phyloP scores from a whole-genome alignment of 306 rosid species.

The Herpetospermum pedunculosum region DNA sequence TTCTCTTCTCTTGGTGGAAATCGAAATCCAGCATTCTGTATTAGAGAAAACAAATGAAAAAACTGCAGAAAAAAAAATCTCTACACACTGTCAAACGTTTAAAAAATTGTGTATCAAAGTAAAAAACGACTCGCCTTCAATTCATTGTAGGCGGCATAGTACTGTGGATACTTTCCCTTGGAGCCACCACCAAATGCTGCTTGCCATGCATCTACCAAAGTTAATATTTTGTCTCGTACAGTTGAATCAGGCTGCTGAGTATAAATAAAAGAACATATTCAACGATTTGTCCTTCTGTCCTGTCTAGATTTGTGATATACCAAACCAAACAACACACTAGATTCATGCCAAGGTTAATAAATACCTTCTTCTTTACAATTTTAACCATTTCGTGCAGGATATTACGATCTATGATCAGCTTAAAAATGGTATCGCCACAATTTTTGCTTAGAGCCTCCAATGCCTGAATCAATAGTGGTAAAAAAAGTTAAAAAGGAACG shows the following conservation, averaged over 20 bases:
- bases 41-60: neutral
- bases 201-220: slow-evolving; percentile 88
- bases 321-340: neutral
- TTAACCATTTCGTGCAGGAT: slow-evolving; percentile 87
- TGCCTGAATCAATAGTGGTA: slow-evolving; percentile 34
- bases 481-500: neutral
- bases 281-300: neutral
- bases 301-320: neutral
- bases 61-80: neutral
- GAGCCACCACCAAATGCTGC: slow-evolving; percentile 84
- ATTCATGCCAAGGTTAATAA: neutral
- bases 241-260: slow-evolving; percentile 70
- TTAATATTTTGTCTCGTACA: slow-evolving; percentile 82
- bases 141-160: slow-evolving; percentile 72
- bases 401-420: slow-evolving; percentile 69
- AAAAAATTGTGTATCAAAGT: neutral
- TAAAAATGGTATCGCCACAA: slow-evolving; percentile 72
- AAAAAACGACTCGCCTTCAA: slow-evolving; percentile 38
- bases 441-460: slow-evolving; percentile 88
- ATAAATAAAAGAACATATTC: neutral
- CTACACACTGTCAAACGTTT: neutral
- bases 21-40: slow-evolving; percentile 77
- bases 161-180: slow-evolving; percentile 68
- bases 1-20: slow-evolving; percentile 75
- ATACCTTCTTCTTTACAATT: slow-evolving; percentile 91